Evolutionary conservation across 495 filamentous ascomycete species (phyloP).

Genomic region (Talaromyces proteolyticus): DNA sequence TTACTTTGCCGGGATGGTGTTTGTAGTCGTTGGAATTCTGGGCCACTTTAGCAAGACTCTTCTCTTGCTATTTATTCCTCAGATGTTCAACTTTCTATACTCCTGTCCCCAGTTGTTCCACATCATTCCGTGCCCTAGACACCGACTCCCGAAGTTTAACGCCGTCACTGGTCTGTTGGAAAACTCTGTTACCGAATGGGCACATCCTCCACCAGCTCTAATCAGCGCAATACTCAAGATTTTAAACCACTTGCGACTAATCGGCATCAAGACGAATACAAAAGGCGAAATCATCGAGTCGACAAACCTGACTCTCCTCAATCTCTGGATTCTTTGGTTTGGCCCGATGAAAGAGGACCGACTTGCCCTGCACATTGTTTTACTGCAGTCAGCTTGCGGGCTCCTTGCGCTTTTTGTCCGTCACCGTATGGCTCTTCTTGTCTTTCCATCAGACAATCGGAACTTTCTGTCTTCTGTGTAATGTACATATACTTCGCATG

Average conservation of each 20-base stretch:
- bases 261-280: conserved; percentile 58
- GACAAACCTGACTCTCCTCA: conserved; percentile 88
- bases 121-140: conserved; percentile 84
- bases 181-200: conserved; percentile 76
- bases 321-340: conserved; percentile 94
- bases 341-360: conserved; percentile 86
- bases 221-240: conserved; percentile 56
- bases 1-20: conserved; percentile 99
- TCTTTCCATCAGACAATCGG: conserved; percentile 83
- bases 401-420: conserved; percentile 78
- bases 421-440: conserved; percentile 74
- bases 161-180: conserved; percentile 76
- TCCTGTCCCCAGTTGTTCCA: conserved; percentile 86
- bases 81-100: conserved; percentile 95
- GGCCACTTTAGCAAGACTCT: conserved; percentile 98
- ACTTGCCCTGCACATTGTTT: conserved; percentile 68
- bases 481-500: neutral
- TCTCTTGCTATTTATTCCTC: conserved; percentile 82
- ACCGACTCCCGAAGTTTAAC: conserved; percentile 86
- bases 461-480: conserved; percentile 25
- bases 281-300: conserved; percentile 70
- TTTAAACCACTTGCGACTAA: conserved; percentile 56
- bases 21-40: conserved; percentile 91
- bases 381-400: conserved; percentile 66
- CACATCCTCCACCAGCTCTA: conserved; percentile 55